A percentile compares a stretch with the other conserved stretches of the same genome.
phyloP scores from a whole-genome alignment of 805 yeast genomes.

The Myxozyma monticola region DNA sequence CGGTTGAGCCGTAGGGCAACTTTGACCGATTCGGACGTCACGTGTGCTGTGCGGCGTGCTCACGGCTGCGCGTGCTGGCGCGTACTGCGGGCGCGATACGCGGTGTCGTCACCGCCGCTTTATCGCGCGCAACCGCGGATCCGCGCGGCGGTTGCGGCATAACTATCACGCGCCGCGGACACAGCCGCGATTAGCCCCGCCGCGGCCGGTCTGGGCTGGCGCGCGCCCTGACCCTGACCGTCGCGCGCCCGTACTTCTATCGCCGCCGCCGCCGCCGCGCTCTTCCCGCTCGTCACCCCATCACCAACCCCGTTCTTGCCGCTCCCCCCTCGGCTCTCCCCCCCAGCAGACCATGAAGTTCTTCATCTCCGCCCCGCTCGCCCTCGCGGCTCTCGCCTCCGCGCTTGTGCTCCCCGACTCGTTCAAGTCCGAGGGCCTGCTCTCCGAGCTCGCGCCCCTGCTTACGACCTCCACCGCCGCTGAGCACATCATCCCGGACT shows the following conservation, averaged over 20 bases:
- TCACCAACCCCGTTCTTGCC: not conserved
- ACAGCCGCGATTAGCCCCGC: not conserved
- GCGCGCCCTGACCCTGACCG: not conserved
- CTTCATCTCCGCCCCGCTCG: slow-evolving; percentile 19
- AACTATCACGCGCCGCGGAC: no score
- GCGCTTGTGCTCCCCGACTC: slow-evolving; percentile 27
- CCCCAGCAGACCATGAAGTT: slow-evolving; percentile 23
- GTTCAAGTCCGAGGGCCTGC: slow-evolving; percentile 10
- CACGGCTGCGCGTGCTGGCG: no score
- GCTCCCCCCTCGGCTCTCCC: not conserved
- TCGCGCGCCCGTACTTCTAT: slow-evolving; percentile 4
- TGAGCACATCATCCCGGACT: slow-evolving; percentile 49
- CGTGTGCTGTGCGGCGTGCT: no score
- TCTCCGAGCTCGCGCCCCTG: slow-evolving; percentile 43
- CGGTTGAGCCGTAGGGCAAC: no score
- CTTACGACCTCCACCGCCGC: slow-evolving; percentile 46
- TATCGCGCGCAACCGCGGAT: no score
- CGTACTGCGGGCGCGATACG: no score
- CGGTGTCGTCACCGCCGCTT: no score
- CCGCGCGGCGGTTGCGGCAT: no score
- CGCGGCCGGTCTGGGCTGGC: slow-evolving; percentile 1
- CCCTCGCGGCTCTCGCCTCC: slow-evolving; percentile 25
- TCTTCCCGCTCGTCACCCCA: slow-evolving; percentile 2
- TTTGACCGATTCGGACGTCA: no score
- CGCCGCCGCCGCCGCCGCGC: slow-evolving; percentile 2